A percentile compares a stretch with the other conserved stretches of the same genome.
These are phyloP conservation scores for Pseudomonodictys pantanalensis DNA, from an alignment of 495 filamentous ascomycete genomes.

Conservation along the genomic window DNA sequence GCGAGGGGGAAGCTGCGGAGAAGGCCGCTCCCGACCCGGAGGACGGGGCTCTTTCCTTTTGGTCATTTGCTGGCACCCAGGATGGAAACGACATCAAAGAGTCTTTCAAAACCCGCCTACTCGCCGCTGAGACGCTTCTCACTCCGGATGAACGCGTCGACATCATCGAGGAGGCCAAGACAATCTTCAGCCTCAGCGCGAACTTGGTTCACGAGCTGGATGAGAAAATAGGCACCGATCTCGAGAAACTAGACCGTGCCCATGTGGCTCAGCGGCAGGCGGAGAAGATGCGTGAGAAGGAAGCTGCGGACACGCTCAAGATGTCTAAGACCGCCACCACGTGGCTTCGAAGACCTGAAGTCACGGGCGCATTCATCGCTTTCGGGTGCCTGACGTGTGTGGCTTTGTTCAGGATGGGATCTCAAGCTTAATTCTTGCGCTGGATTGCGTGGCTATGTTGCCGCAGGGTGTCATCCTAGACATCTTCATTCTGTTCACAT, in stretches of 20 bases:
- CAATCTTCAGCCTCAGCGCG: constrained; percentile 45
- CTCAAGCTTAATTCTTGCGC: not conserved
- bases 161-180: constrained; percentile 47
- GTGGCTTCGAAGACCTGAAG: constrained; percentile 23
- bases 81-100: constrained; percentile 46
- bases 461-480: not conserved
- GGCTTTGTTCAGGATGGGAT: constrained; percentile 12
- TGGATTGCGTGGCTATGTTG: not conserved
- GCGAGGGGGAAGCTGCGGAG: not conserved
- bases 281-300: constrained; percentile 5
- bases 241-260: not conserved
- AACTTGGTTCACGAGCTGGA: constrained; percentile 46
- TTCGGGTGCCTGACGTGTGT: constrained; percentile 24
- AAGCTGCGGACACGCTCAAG: not conserved
- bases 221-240: constrained; percentile 15
- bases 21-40: not conserved
- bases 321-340: not conserved
- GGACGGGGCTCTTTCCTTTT: constrained; percentile 35
- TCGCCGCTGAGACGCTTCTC: constrained; percentile 43
- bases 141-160: constrained; percentile 47
- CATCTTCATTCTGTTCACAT: too few species aligned
- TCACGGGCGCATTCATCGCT: constrained; percentile 19
- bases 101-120: constrained; percentile 44
- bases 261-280: constrained; percentile 5
- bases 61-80: constrained; percentile 36